Base-by-base conservation (phyloP, 495 filamentous ascomycete species). In the Saxispiralis lemnorum region DNA sequence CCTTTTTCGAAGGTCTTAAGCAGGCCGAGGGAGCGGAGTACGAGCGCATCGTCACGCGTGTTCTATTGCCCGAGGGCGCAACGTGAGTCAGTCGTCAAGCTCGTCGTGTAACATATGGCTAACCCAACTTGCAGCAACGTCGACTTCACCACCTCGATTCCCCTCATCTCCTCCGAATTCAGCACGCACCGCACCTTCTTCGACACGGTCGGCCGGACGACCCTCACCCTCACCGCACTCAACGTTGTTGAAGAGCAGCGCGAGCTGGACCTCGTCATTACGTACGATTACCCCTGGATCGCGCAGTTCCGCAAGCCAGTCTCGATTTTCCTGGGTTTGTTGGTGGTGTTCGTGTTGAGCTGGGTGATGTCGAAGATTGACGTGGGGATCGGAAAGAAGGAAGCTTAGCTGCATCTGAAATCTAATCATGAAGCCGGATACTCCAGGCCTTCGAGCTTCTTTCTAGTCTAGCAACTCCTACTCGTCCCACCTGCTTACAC, bases 1-100 rank as follows among this genome's bases (percentile, higher is more conserved):
- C 89, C n/a, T 92, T 97, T 62, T 63, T 97, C 13, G 87, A 96
- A 61, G 89, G 89, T 0, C 86, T 85, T 21, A 88, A 79, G 63
- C 73, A 78, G 58, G 44, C 67, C 1, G 89, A 97, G 60, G 83
- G 86, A 20, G 62, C 92, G 33, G 79, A 81, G 59, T 96, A 93
- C 52, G 81, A 81, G 57, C 70, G 81, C 48, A 72, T 93, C 15
- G 67, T 81, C 42, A 62, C 96, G 33, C 76, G 82, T 15, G 70
- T 97, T 31, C 69, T 96, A 43, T 64, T 97, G 15, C 89, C 89
- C 28, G 89, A 97, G 61, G 89, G 89, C 17, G 82, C 89, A 12
- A 78, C 72, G 75, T 89, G 79, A 63, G 82, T 75, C 24, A 63
- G 82, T 75, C 24, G 18, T 19, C 14, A 11, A 31, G 12, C 24